Conservation (phyloP, 306 rosid genomes). For the Herpetospermum pedunculosum region DNA sequence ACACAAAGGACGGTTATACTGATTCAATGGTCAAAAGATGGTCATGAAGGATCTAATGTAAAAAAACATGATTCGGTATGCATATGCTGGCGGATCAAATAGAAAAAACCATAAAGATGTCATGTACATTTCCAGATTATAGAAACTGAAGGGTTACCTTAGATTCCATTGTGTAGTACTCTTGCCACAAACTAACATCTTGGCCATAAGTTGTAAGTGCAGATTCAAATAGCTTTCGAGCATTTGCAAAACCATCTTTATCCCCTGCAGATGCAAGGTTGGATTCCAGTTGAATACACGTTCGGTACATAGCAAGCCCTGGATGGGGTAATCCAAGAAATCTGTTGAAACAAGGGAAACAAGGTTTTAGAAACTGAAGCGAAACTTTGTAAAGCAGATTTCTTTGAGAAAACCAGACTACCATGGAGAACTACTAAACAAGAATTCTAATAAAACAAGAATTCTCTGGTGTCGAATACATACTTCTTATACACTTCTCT, state of each 20-base stretch:
- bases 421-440: not conserved
- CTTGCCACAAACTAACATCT: slow-evolving; percentile 64
- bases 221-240: slow-evolving; percentile 61
- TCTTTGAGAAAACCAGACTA: not conserved
- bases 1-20: not conserved
- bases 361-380: not conserved
- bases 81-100: not conserved
- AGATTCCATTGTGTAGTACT: slow-evolving; percentile 52
- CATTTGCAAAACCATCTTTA: slow-evolving; percentile 52
- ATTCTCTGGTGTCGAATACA: not conserved
- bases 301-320: slow-evolving; percentile 51
- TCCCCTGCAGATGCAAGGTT: slow-evolving; percentile 56
- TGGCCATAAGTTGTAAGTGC: slow-evolving; percentile 61
- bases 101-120: not conserved
- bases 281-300: slow-evolving; percentile 71
- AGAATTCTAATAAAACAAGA: not conserved
- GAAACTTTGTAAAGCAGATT: not conserved
- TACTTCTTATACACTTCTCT: slow-evolving; percentile 74
- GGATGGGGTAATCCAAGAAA: slow-evolving; percentile 73
- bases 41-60: not conserved
- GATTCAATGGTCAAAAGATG: not conserved
- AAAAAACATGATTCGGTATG: not conserved
- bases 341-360: slow-evolving; percentile 31
- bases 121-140: not conserved
- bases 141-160: slow-evolving; percentile 31